Evolutionary conservation across 768 basidiomycete genomes (phyloP).

Genomic region (Tricholoma sp.): DNA sequence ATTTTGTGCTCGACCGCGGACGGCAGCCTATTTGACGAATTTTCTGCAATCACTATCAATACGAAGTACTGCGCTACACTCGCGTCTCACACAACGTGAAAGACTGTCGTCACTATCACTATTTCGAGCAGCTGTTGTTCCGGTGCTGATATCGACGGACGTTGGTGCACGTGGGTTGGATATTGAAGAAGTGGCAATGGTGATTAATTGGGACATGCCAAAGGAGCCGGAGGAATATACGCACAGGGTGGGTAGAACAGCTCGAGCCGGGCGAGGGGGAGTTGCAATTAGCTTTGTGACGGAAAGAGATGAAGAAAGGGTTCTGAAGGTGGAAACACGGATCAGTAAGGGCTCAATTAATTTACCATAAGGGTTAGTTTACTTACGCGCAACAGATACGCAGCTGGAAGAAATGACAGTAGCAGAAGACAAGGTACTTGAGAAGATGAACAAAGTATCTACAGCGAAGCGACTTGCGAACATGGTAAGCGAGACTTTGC

Average conservation of each 20-base stretch:
- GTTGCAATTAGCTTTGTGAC: conserved; percentile 93
- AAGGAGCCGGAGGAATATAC: conserved; percentile 89
- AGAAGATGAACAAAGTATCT: conserved; percentile 83
- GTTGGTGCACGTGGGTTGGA: conserved; percentile 94
- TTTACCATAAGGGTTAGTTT: not conserved
- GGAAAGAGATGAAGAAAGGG: conserved; percentile 83
- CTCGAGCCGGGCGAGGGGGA: conserved; percentile 85
- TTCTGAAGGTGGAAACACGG: conserved; percentile 78
- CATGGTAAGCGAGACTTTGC: conserved; percentile 58
- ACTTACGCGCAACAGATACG: conserved; percentile 43
- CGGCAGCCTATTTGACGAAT: conserved; percentile 83
- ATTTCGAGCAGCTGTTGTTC: conserved; percentile 83
- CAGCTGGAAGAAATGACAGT: conserved; percentile 70
- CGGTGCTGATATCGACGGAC: conserved; percentile 91
- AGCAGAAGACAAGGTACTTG: conserved; percentile 77
- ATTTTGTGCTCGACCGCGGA: conserved; percentile 81
- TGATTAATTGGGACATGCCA: conserved; percentile 97
- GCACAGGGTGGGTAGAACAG: conserved; percentile 92
- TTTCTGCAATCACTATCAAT: conserved; percentile 77
- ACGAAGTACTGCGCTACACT: conserved; percentile 87
- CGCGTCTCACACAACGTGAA: conserved; percentile 88
- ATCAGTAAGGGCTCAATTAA: conserved; percentile 56
- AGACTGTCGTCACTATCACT: conserved; percentile 78
- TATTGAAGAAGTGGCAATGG: conserved; percentile 93
- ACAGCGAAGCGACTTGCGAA: conserved; percentile 90